Base-by-base conservation (phyloP, 2,329 filamentous ascomycete species). In the Apiospora arundinis region DNA sequence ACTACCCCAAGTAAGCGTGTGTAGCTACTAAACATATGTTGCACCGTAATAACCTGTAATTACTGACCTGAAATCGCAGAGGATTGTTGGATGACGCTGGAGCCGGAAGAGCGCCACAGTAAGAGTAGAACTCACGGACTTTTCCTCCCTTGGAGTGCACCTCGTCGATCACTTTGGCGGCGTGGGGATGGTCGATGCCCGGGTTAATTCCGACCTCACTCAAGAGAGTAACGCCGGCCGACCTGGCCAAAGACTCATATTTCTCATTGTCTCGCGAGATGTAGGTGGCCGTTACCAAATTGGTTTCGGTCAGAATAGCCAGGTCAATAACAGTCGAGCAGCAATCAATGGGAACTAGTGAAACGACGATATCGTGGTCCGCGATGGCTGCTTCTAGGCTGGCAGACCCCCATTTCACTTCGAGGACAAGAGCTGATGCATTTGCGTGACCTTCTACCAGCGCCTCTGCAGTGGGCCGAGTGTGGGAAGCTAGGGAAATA, bases 251-350 rank as follows among this genome's bases (percentile, higher is more conserved):
- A 71, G 85, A 83, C 72, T 93, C 89, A 49, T 93, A 85, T 79
- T 90, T 91, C 82, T 87, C 82, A 89, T 93, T 92, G 18, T 90
- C 90, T 1, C 90, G 89, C 9, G 90, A 92, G 71, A 92, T 89
- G 77, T 93, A 93, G n/a, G 88, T 91, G n/a, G 92, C 93, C 37
- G 92, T 93, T 73, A 93, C 91, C 37, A 93, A 91, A 82, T 93
- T 82, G 81, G 90, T 92, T 87, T 92, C 92, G 73, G 87, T 87
- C 73, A 87, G 87, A 81, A 93, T 93, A 65, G 90, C 92, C 7
- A 89, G 88, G 81, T 91, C 91, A 84, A 93, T 91, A 73, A 93
- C 90, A 4, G 69, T 60, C 0, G 76, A 72, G 56, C 81, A 75
- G 56, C 77, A 44, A 2, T 71, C 65, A 52, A 74, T 78, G 0